These are phyloP conservation scores for Candida bentonensis DNA, from an alignment of 805 yeast genomes.

Conservation along the genomic window DNA sequence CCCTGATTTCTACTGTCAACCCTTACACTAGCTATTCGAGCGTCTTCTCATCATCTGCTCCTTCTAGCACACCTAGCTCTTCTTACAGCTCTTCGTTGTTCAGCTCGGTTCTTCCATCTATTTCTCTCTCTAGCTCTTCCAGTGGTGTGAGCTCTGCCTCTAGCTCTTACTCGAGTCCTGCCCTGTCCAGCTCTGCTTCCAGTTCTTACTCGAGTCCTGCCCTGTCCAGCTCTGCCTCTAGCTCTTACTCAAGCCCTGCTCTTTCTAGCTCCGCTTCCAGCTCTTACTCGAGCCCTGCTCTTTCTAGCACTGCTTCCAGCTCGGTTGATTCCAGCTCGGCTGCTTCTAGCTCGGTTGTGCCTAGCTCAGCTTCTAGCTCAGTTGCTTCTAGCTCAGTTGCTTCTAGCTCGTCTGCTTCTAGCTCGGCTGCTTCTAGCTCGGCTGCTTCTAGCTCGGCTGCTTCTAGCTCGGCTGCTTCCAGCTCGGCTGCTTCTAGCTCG, in stretches of 20 bases:
- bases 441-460: slow-evolving; percentile 1
- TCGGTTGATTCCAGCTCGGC: background rate
- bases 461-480: background rate
- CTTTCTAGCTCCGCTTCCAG: background rate
- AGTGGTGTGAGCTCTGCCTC: slow-evolving; percentile 1
- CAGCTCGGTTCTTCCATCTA: background rate
- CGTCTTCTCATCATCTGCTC: background rate
- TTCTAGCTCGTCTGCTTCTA: slow-evolving; percentile 3
- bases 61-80: background rate
- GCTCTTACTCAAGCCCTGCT: background rate
- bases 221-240: background rate
- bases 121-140: background rate
- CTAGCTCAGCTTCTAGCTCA: slow-evolving; percentile 3
- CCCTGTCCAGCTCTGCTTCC: background rate
- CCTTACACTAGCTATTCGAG: background rate
- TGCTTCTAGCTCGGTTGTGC: slow-evolving; percentile 2
- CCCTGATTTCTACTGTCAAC: no score
- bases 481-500: slow-evolving; percentile 4
- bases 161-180: background rate
- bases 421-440: background rate
- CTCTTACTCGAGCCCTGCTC: slow-evolving; percentile 2
- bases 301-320: slow-evolving; percentile 1
- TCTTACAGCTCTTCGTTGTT: background rate
- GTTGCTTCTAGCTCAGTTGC: background rate
- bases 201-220: background rate